Evolutionary conservation across 768 basidiomycete species (phyloP).

Genomic region (Leccinum subtestaceum): DNA sequence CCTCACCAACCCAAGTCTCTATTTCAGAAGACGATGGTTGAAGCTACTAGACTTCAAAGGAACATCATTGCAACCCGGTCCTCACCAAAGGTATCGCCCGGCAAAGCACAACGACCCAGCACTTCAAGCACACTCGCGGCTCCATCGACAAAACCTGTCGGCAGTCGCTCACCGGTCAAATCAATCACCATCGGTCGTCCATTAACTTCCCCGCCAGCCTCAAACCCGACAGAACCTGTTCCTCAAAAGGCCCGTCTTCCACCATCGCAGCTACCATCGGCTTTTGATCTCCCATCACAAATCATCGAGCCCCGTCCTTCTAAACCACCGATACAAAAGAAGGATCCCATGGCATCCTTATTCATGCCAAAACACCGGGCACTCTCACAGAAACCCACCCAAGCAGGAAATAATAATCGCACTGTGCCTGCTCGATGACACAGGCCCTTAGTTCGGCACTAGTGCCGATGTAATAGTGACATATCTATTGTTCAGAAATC

Average conservation of each 20-base stretch:
- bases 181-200: slow-evolving; percentile 44
- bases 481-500: slow-evolving; percentile 8
- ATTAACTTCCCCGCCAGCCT: slow-evolving; percentile 14
- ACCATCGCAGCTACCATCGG: slow-evolving; percentile 12
- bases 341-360: slow-evolving; percentile 55
- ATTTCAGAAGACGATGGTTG: slow-evolving; percentile 73
- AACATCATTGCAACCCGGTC: slow-evolving; percentile 54
- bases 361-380: slow-evolving; percentile 79
- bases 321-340: slow-evolving; percentile 47
- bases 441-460: background rate
- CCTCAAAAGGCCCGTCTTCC: slow-evolving; percentile 31
- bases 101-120: slow-evolving; percentile 41
- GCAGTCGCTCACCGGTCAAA: slow-evolving; percentile 51
- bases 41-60: slow-evolving; percentile 66
- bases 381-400: slow-evolving; percentile 50
- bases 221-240: slow-evolving; percentile 7
- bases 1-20: slow-evolving; percentile 58
- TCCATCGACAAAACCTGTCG: slow-evolving; percentile 25
- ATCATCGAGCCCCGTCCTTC: slow-evolving; percentile 30
- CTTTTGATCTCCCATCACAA: slow-evolving; percentile 18
- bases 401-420: slow-evolving; percentile 21
- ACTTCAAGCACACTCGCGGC: slow-evolving; percentile 36
- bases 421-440: slow-evolving; percentile 22
- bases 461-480: background rate
- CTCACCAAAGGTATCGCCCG: slow-evolving; percentile 49